Base-by-base conservation (phyloP, 495 filamentous ascomycete genomes). In the Glarea lozoyensis region DNA sequence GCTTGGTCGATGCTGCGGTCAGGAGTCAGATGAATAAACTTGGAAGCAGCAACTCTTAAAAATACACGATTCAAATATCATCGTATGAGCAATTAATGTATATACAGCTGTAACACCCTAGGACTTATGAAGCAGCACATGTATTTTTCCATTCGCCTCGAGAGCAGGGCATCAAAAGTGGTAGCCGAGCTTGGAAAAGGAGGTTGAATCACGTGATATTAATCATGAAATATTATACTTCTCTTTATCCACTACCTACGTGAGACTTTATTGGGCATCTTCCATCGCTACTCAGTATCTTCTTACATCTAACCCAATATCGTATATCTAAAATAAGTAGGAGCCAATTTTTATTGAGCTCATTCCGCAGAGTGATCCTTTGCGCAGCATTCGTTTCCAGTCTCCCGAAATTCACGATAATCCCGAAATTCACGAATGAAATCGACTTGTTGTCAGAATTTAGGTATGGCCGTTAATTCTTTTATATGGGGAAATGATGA, bases 91-190 rank as follows among this genome's bases (percentile, higher is more conserved):
- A 38, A 45, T 45, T 34, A 45, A 45, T 45, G 42, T 37, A 45
- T 17, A 37, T 45, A 45, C 42, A 45, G 42, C 42, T 45, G 32
- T 44, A 37, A 45, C 42, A 45, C 42, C 32, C 32, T 36, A 38
- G 42, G 42, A 45, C 42, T 45, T 45, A 38, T 37, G 42, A 45
- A 45, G 42, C 42, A 45, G 42, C 42, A 45, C 34, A 45, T 45
- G 37, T 45, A 37, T 37, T 37, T 37, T 37, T 45, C 38, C 42
- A 37, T 45, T 45, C 42, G 34, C 42, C 38, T 45, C 42, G 42
- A 45, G 42, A 45, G 42, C 42, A 45, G 42, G 42, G 42, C 42
- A 45, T 34, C 32, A 45, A 45, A 45, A 37, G 42, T 37, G 42
- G 42, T 45, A 45, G 42, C 42, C 32, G 42, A 37, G 42, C 42